Percentiles rank a stretch among this genome's conserved stretches.
phyloP scores from a whole-genome alignment of 2,329 filamentous ascomycete species.

The Nothophaeocryptopus gaeumannii region DNA sequence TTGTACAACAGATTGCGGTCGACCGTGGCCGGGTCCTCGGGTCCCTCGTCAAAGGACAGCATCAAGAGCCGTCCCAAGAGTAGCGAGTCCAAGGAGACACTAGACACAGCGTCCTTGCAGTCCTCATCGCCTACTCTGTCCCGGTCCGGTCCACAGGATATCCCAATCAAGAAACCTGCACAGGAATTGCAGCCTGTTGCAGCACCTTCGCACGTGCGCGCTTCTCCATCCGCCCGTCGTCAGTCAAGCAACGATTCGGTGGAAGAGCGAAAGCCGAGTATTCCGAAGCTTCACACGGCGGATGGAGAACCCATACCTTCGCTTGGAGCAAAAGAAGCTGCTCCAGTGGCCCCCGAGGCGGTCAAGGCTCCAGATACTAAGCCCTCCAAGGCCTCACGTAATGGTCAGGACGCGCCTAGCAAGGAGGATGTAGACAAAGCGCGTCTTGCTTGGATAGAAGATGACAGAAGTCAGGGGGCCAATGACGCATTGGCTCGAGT shows the following conservation, averaged over 20 bases:
- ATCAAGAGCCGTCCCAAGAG: constrained; percentile 28
- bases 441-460: constrained; percentile 25
- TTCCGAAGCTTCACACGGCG: constrained; percentile 18
- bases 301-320: constrained; percentile 20
- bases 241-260: constrained; percentile 11
- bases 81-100: constrained; percentile 24
- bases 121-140: constrained; percentile 19
- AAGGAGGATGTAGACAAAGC: constrained; percentile 28
- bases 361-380: neutral
- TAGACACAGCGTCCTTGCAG: constrained; percentile 23
- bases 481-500: constrained; percentile 32
- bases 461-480: constrained; percentile 30
- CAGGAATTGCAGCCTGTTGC: constrained; percentile 22
- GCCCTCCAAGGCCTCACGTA: constrained; percentile 2
- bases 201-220: constrained; percentile 18
- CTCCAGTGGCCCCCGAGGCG: constrained; percentile 4
- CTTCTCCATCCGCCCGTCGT: constrained; percentile 21
- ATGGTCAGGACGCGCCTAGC: constrained; percentile 14
- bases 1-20: constrained; percentile 77
- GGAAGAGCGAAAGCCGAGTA: constrained; percentile 7
- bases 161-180: constrained; percentile 17
- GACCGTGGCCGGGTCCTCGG: constrained; percentile 27
- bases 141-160: constrained; percentile 8
- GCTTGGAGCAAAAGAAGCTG: constrained; percentile 9
- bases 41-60: constrained; percentile 8